Evolutionary conservation across 2,329 filamentous ascomycete genomes (phyloP).

Genomic region (Colletotrichum falcatum): DNA sequence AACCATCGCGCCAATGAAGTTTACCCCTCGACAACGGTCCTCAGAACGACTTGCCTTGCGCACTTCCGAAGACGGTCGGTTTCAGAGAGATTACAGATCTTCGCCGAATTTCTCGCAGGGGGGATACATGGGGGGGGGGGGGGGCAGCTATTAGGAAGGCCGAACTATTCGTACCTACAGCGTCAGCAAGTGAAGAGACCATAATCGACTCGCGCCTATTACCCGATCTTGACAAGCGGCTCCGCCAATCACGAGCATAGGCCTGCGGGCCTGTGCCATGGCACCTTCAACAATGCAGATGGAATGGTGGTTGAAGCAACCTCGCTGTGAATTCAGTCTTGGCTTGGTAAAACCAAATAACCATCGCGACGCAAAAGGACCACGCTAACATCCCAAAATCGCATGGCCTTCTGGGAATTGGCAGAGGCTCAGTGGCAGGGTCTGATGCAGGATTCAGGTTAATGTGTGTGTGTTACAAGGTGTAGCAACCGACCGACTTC

Average conservation of each 20-base stretch:
- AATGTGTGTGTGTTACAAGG: constrained; percentile 21
- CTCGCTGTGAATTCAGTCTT: background rate
- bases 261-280: constrained; percentile 5
- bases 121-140: too few relatives aligned
- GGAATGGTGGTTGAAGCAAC: constrained; percentile 14
- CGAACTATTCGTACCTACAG: too few relatives aligned
- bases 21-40: background rate
- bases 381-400: constrained; percentile 14
- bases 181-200: background rate
- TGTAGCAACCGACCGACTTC: constrained; percentile 38
- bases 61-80: background rate
- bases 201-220: background rate
- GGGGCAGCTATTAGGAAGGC: background rate
- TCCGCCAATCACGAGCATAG: background rate
- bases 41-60: background rate
- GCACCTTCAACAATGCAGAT: background rate
- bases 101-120: too few relatives aligned
- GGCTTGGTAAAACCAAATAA: constrained; percentile 6
- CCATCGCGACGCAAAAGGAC: constrained; percentile 22
- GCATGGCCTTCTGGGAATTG: constrained; percentile 31
- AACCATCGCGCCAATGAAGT: background rate
- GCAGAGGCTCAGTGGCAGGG: constrained; percentile 26
- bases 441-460: constrained; percentile 39
- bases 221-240: background rate
- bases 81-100: background rate